Evolutionary conservation across 495 filamentous ascomycete genomes (phyloP), one percentile per base, ranked within the genome.

Genomic region (Cercophora samala): DNA sequence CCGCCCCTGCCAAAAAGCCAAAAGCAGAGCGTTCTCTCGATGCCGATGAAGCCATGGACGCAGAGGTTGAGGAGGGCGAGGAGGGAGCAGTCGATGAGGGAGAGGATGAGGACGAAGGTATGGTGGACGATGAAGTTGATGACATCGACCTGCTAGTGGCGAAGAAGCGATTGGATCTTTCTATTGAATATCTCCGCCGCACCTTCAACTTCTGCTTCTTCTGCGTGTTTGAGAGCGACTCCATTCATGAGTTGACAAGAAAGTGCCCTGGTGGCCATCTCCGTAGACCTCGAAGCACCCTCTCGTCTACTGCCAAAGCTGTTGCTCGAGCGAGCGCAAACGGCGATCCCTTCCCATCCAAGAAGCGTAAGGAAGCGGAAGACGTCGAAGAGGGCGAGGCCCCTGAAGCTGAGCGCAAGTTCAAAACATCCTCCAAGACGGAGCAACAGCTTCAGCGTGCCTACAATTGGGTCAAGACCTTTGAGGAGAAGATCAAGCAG

Each of bases 191-290:
- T 75, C 85, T 99, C 61, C 92, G 95, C 46, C 88, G 95, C 17
- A 94, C 97, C 62, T 95, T 93, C 86, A 97, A 94, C 76, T 97
- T 98, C 80, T 99, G 95, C 82, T 97, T 99, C 82, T 99, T 97
- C 82, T 99, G 95, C 78, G 95, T 99, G 25, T 97, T 97, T 73
- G 96, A 97, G 77, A 93, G 92, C 76, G 95, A 99, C 76, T 97
- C 94, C 0, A 88, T 99, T 51, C 96, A 98, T 73, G 95, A 98
- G 76, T 83, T 99, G 60, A 93, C 90, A 29, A 86, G 96, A 62
- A 99, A 99, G 79, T 99, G 95, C 69, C 93, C 96, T 32, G 95
- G 95, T 25, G 95, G 95, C 24, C 95, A 99, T 83, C 89, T 97
- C 62, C 91, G 95, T 66, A 90, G 95, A 22, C 95, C 95, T 13